Evolutionary conservation across 345 rosid genomes (phyloP).

Genomic region (Triadica sebifera): DNA sequence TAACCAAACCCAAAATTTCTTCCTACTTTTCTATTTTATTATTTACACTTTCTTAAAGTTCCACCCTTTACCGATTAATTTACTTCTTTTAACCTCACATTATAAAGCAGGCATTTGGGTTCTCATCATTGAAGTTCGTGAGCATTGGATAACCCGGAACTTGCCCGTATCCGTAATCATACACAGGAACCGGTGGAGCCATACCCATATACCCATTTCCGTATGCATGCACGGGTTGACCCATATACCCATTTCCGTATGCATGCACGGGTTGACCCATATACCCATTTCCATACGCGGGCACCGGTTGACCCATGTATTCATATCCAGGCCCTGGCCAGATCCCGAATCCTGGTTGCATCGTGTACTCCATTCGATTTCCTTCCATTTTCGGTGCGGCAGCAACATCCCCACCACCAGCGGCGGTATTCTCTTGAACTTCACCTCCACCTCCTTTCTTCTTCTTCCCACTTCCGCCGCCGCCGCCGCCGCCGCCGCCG

Average conservation of each 20-base stretch:
- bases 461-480: slow-evolving; percentile 9
- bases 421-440: slow-evolving; percentile 18
- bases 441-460: slow-evolving; percentile 27
- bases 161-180: slow-evolving; percentile 15
- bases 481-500: slow-evolving; percentile 16
- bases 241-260: slow-evolving; percentile 17
- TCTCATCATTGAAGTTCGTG: slow-evolving; percentile 64
- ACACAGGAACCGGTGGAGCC: slow-evolving; percentile 2
- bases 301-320: background rate
- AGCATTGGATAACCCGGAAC: slow-evolving; percentile 28
- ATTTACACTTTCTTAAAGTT: slow-evolving; percentile 9
- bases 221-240: slow-evolving; percentile 7
- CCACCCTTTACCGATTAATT: background rate
- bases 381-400: slow-evolving; percentile 12
- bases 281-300: slow-evolving; percentile 10
- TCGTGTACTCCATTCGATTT: slow-evolving; percentile 42
- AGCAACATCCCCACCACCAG: slow-evolving; percentile 4
- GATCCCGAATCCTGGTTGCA: slow-evolving; percentile 32
- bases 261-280: background rate
- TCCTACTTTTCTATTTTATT: background rate
- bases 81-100: slow-evolving; percentile 13
- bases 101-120: slow-evolving; percentile 38
- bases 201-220: slow-evolving; percentile 18
- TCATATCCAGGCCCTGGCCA: slow-evolving; percentile 15
- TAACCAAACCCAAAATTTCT: background rate